Evolutionary conservation across 495 filamentous ascomycete species (phyloP), one percentile per base, ranked within the genome.

Genomic region (Trichoderma gamsii): DNA sequence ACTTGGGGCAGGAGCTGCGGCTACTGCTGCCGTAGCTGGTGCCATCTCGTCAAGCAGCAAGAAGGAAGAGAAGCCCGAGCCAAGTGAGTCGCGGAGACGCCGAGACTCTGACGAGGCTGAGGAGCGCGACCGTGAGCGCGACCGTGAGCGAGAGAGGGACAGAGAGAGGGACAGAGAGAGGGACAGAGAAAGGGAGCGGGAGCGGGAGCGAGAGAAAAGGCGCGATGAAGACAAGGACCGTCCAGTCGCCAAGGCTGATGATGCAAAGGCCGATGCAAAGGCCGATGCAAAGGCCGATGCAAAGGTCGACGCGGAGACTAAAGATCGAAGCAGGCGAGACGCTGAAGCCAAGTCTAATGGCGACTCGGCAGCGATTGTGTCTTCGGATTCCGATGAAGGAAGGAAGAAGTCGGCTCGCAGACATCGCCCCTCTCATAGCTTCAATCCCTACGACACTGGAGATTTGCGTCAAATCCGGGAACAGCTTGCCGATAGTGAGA

Each of bases 371-470:
- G 27, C 73, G 9, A 65, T 68, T 32, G 72, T 72, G 41, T 65
- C 71, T 65, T 72, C 72, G 18, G 68, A 70, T 5, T 66, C 68
- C n/a, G 70, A 75, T 7, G 71, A 68, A 3, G 71, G 51, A 43
- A 68, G 72, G 29, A 63, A 46, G 4, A 67, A 52, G 21, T 35
- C 70, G 29, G 67, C 68, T 9, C 78, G 79, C 56, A 76, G 78
- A 3, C 71, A 61, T 1, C 76, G 75, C 3, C 70, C 72, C 18
- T 76, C 78, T 0, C 73, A 76, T 25, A 70, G 78, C 5, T 86
- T 86, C 64, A 79, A 85, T 65, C 83, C 83, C 15, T 84, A 79
- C 21, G 79, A 86, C 71, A 76, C 82, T 15, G 78, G 75, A 64
- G 76, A 76, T 51, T 68, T 85, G 18, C 77, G 76, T 32, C 78